Evolutionary conservation across 148 eudicot species (phyloP).

Genomic region (Rhododendron molle): DNA sequence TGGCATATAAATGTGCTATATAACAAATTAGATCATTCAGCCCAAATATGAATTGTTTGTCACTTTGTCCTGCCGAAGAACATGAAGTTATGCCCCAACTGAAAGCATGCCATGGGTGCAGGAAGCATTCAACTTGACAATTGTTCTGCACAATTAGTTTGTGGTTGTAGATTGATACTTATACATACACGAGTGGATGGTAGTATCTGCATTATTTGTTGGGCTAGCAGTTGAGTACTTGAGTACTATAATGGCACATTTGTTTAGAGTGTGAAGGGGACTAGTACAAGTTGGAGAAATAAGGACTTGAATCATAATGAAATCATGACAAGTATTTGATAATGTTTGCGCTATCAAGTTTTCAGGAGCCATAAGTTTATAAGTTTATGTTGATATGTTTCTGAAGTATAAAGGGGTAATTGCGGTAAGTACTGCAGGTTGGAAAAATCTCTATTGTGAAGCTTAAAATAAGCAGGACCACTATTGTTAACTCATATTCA

Average conservation of each 20-base stretch:
- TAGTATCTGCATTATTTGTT: background rate
- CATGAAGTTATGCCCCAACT: background rate
- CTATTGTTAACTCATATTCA: background rate
- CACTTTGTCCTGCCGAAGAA: background rate
- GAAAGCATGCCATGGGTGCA: background rate
- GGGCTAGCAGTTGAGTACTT: background rate
- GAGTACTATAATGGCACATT: background rate
- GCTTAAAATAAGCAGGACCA: background rate
- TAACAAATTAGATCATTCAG: background rate
- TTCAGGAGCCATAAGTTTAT: background rate
- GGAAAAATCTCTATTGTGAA: background rate
- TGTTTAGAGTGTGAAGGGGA: background rate
- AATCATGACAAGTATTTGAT: background rate
- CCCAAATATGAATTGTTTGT: background rate
- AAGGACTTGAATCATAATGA: background rate
- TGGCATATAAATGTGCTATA: background rate
- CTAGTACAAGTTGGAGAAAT: constrained; percentile 3
- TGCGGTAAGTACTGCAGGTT: background rate
- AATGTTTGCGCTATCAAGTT: background rate
- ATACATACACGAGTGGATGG: background rate
- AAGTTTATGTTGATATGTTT: background rate
- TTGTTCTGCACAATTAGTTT: background rate
- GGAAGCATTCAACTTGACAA: background rate
- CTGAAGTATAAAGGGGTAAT: background rate
- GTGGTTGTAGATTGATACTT: background rate